phyloP scores from a whole-genome alignment of 805 yeast species.

The Tanozyma kutaoensis region DNA sequence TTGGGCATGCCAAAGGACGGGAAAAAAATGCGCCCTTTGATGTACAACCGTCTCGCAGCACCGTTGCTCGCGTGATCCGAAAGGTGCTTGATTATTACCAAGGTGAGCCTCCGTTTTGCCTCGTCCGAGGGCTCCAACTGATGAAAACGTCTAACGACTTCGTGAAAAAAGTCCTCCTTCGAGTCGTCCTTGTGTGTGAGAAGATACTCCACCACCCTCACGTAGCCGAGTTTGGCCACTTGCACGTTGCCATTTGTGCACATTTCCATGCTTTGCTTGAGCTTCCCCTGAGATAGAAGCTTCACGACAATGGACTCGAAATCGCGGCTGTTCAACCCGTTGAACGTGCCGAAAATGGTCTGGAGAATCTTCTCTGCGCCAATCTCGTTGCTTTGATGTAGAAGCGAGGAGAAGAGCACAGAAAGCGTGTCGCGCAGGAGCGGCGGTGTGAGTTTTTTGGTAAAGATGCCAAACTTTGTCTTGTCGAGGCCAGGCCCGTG shows the following conservation, averaged over 20 bases:
- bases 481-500: too few species aligned
- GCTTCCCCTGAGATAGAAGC: constrained; percentile 11
- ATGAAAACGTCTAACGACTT: constrained; percentile 3
- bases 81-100: constrained; percentile 7
- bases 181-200: constrained; percentile 1
- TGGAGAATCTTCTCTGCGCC: constrained; percentile 17
- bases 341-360: constrained; percentile 14
- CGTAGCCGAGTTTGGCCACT: constrained; percentile 11
- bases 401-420: constrained; percentile 16
- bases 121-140: constrained; percentile 6
- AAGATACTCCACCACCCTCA: neutral
- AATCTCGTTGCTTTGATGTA: constrained; percentile 11
- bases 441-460: constrained; percentile 14
- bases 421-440: constrained; percentile 19
- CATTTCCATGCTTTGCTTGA: constrained; percentile 13
- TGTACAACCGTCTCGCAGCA: constrained; percentile 8
- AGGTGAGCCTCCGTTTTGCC: constrained; percentile 6
- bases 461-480: constrained; percentile 10
- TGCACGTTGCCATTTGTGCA: constrained; percentile 6
- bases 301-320: constrained; percentile 13
- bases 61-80: constrained; percentile 8
- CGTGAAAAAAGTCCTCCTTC: constrained; percentile 3
- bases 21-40: too few species aligned
- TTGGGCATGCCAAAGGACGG: too few species aligned
- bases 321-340: constrained; percentile 14